Evolutionary conservation across 2,329 filamentous ascomycete genomes (phyloP), one percentile per base, ranked within the genome.

Genomic region (Bipolaris oryzae): DNA sequence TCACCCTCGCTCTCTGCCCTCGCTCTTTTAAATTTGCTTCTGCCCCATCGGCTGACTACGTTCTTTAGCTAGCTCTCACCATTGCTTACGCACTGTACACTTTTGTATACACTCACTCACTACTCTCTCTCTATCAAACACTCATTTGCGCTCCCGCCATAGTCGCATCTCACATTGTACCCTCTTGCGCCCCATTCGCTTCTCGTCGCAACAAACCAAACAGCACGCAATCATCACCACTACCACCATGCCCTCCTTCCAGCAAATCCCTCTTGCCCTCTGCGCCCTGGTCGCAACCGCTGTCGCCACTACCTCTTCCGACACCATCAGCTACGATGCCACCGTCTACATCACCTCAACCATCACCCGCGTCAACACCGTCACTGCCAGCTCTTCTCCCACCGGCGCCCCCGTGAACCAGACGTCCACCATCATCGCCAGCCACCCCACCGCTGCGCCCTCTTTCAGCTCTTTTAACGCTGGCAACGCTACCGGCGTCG

Each of bases 301-400:
- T 45, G 59, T 69, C 53, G 73, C 74, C 52, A 60, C 66, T 50
- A 5, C 23, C 7, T 18, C 41, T 9, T 25, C 16, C 3, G 64
- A 50, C 48, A 54, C 61, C 5, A 10, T 37, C 28, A 59, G 56
- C 28, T 73, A 73, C 58, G 72, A 74, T 47, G 62, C 74, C 15
- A 76, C 74, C 60, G 70, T 74, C 69, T 75, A 73, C 58, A 52
- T 74, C 50, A 76, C 74, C 54, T 70, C 67, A 15, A 77, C 75
- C 59, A 66, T 77, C 67, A 72, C 72, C 64, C 71, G 68, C 60
- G 67, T 76, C 65, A 73, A 74, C 71, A 76, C 74, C 48, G 67
- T 76, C 64, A 76, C 74, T 47, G 58, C 69, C 52, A 69, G 70
- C 16, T 66, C 70, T 63, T 68, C 69, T 9, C 60, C 71, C 38